Evolutionary conservation across 129 eudicot genomes (phyloP), one percentile per base, ranked within the genome.

Genomic region (Calendula officinalis): DNA sequence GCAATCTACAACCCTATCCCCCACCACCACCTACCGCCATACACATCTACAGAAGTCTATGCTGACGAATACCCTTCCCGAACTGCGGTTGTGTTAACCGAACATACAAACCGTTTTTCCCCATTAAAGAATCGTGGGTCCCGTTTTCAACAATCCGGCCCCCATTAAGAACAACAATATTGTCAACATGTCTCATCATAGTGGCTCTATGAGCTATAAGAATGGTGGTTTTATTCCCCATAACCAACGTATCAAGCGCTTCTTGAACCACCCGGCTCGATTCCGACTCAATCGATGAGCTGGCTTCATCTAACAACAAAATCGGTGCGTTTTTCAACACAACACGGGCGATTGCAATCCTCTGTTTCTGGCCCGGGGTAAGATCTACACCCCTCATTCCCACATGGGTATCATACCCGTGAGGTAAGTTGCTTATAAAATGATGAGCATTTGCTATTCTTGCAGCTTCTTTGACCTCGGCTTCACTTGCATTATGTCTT

Each of bases 321-420:
- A 91, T 91, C 36, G 98, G 98, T 8, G 98, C 96, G 34, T 91
- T 91, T 61, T 91, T 88, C 73, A 91, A 62, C 38, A 91, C 82
- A 16, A 91, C 98, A 22, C 98, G 77, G 14, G 98, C 98, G 13
- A 91, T 91, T n/a, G 98, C 98, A 55, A 91, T 91, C 72, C 98
- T 77, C 70, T 91, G 98, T 55, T 91, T 91, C 78, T 91, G 98
- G 30, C 98, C 98, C 3, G 96, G 96, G 56, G 98, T 91, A 16
- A 91, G 70, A 81, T 87, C 98, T 37, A 88, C 95, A 1, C 95
- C 98, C 67, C 98, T 83, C 98, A 91, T 91, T 16, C 98, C 98
- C 5, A 91, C 98, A 50, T 91, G 96, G 0, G 98, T 91, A 69
- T 91, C 98, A 56, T 91, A 91, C 67, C 98, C 98, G 16, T 91